phyloP scores from a whole-genome alignment of 768 basidiomycete species.

The Roridomyces roridus region DNA sequence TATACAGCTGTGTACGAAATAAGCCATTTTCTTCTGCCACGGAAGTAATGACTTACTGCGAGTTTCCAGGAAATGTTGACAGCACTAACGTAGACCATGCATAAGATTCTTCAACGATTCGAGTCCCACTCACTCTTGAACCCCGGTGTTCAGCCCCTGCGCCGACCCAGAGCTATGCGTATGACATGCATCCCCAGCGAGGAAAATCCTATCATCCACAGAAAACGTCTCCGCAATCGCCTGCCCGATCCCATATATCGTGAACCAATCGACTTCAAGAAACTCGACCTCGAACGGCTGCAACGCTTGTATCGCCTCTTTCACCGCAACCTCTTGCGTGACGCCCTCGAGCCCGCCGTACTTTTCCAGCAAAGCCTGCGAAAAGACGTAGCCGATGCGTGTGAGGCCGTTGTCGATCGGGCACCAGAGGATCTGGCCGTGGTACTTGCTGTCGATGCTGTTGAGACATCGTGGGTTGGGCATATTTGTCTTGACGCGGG shows the following conservation, averaged over 20 bases:
- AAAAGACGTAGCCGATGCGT: constrained; percentile 29
- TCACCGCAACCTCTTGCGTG: constrained; percentile 21
- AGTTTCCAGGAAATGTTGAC: constrained; percentile 30
- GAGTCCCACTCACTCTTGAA: constrained; percentile 19
- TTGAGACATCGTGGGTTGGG: constrained; percentile 28
- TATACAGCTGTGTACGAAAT: constrained; percentile 15
- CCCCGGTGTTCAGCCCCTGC: constrained; percentile 28
- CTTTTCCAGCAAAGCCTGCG: constrained; percentile 24
- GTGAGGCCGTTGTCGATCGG: constrained; percentile 27
- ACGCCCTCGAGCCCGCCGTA: constrained; percentile 26
- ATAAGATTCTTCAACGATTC: too few species aligned
- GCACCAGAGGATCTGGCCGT: constrained; percentile 30
- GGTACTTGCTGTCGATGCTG: constrained; percentile 25
- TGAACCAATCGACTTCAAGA: constrained; percentile 23
- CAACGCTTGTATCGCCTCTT: constrained; percentile 22
- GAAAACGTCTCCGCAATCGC: constrained; percentile 24
- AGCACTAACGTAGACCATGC: too few species aligned
- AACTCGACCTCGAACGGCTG: constrained; percentile 26
- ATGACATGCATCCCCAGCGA: constrained; percentile 30
- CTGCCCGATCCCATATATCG: constrained; percentile 29
- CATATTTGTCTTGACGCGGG: constrained; percentile 28
- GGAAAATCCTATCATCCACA: constrained; percentile 22
- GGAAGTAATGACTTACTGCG: constrained; percentile 6
- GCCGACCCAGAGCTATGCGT: constrained; percentile 28
- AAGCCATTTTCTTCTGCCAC: not conserved